A percentile compares a stretch with the other conserved stretches of the same genome.
These are phyloP conservation scores for Clavispora fructus DNA, from an alignment of 805 yeast species.

Conservation along the genomic window DNA sequence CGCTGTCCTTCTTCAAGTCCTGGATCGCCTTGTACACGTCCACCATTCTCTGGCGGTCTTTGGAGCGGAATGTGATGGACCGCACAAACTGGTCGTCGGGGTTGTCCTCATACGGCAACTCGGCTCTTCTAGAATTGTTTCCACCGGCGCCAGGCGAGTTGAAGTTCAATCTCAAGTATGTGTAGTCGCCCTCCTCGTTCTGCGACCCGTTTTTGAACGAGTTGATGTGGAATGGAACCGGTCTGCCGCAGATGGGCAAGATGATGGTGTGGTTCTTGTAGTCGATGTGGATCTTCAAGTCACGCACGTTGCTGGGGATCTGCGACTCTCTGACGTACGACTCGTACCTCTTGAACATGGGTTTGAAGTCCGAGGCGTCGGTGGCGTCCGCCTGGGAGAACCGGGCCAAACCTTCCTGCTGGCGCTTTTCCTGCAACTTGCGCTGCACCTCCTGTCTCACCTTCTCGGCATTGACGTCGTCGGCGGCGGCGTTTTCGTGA, in stretches of 20 bases:
- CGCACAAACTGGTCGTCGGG: constrained; percentile 83
- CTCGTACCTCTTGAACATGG: constrained; percentile 87
- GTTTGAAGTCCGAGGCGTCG: constrained; percentile 54
- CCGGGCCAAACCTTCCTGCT: constrained; percentile 79
- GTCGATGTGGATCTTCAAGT: constrained; percentile 83
- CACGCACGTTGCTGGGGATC: constrained; percentile 78
- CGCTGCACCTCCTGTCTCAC: constrained; percentile 78
- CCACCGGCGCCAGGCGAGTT: constrained; percentile 89
- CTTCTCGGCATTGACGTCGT: constrained; percentile 57
- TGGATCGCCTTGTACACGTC: constrained; percentile 86
- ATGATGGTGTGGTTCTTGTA: constrained; percentile 82
- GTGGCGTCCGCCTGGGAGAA: constrained; percentile 76
- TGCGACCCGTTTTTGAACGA: constrained; percentile 91
- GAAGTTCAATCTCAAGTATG: constrained; percentile 85
- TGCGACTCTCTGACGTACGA: constrained; percentile 92
- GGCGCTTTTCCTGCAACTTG: constrained; percentile 78
- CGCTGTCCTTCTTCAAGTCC: constrained; percentile 87
- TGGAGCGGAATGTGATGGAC: constrained; percentile 80
- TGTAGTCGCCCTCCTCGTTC: constrained; percentile 93
- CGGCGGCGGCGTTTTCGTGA: constrained; percentile 71
- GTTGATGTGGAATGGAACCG: constrained; percentile 96
- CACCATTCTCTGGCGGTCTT: constrained; percentile 85
- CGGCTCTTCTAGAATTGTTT: constrained; percentile 61
- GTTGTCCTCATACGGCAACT: constrained; percentile 85
- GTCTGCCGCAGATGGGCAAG: constrained; percentile 89